A percentile compares a stretch with the other conserved stretches of the same genome.
These are phyloP conservation scores for Handroanthus guayacan DNA, from an alignment of 257 asterid species.

Conservation along the genomic window DNA sequence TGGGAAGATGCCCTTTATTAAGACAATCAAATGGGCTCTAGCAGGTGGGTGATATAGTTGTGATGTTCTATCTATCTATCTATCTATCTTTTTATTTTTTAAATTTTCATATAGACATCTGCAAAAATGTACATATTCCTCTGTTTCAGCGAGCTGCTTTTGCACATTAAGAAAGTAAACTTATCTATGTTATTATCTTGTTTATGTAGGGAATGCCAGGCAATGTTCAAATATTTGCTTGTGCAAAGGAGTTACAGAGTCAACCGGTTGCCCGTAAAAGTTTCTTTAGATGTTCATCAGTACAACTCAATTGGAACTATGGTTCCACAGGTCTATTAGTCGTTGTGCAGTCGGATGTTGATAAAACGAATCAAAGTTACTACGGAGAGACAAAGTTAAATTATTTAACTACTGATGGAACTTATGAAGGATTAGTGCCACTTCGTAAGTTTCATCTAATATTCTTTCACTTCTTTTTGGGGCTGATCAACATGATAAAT, in stretches of 20 bases:
- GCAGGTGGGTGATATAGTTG: slow-evolving; percentile 1
- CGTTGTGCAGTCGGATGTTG: slow-evolving; percentile 95
- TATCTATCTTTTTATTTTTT: not conserved
- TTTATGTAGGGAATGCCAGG: slow-evolving; percentile 95
- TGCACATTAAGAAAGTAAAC: not conserved
- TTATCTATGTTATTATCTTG: slow-evolving; percentile 31
- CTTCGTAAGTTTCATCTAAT: slow-evolving; percentile 61
- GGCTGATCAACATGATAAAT: slow-evolving; percentile 13
- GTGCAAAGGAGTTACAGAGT: slow-evolving; percentile 76
- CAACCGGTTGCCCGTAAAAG: slow-evolving; percentile 89
- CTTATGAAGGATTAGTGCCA: slow-evolving; percentile 92
- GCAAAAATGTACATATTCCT: not conserved
- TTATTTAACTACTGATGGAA: slow-evolving; percentile 95
- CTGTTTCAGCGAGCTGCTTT: not conserved
- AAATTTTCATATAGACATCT: not conserved
- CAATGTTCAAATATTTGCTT: slow-evolving; percentile 80
- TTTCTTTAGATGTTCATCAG: slow-evolving; percentile 93
- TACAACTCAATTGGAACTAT: slow-evolving; percentile 83
- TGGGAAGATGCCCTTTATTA: too few relatives aligned
- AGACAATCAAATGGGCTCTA: too few relatives aligned
- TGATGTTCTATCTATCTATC: not conserved
- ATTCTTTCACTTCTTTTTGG: slow-evolving; percentile 7
- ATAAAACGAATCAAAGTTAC: slow-evolving; percentile 98
- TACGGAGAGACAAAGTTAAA: slow-evolving; percentile 92
- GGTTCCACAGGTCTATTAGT: slow-evolving; percentile 89